Percentiles rank a stretch among this genome's conserved stretches.
Conservation (phyloP, 2,329 filamentous ascomycete genomes). For the Verticillium longisporum region DNA sequence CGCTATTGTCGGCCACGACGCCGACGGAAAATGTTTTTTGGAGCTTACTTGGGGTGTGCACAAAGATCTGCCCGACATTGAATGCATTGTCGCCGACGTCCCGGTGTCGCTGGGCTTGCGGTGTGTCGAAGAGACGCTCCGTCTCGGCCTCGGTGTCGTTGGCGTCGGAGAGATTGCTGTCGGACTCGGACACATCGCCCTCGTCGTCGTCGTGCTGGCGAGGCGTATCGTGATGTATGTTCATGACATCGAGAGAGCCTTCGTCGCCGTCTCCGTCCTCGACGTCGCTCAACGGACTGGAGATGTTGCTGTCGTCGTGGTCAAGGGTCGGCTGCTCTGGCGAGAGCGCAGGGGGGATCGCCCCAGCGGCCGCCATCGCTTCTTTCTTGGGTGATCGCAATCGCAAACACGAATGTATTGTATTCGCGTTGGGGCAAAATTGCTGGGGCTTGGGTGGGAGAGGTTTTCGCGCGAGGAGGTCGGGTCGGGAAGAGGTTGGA, state of each 20-base stretch:
- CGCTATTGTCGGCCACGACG: slow-evolving; percentile 27
- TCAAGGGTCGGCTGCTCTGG: slow-evolving; percentile 39
- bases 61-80: slow-evolving; percentile 46
- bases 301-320: slow-evolving; percentile 63
- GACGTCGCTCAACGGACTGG: slow-evolving; percentile 89
- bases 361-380: slow-evolving; percentile 47
- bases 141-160: slow-evolving; percentile 85
- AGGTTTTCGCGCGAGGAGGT: neutral
- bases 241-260: slow-evolving; percentile 57
- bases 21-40: slow-evolving; percentile 39
- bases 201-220: slow-evolving; percentile 16
- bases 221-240: slow-evolving; percentile 28
- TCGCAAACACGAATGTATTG: neutral
- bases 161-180: slow-evolving; percentile 51
- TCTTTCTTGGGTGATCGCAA: neutral
- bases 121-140: slow-evolving; percentile 86
- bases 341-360: slow-evolving; percentile 41
- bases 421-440: neutral
- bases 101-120: slow-evolving; percentile 57
- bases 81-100: slow-evolving; percentile 54
- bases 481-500: neutral
- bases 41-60: slow-evolving; percentile 72
- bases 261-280: slow-evolving; percentile 72
- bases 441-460: neutral
- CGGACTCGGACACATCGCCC: slow-evolving; percentile 30